phyloP scores from a whole-genome alignment of 2,329 filamentous ascomycete genomes.

The Phyllosticta capitalensis region DNA sequence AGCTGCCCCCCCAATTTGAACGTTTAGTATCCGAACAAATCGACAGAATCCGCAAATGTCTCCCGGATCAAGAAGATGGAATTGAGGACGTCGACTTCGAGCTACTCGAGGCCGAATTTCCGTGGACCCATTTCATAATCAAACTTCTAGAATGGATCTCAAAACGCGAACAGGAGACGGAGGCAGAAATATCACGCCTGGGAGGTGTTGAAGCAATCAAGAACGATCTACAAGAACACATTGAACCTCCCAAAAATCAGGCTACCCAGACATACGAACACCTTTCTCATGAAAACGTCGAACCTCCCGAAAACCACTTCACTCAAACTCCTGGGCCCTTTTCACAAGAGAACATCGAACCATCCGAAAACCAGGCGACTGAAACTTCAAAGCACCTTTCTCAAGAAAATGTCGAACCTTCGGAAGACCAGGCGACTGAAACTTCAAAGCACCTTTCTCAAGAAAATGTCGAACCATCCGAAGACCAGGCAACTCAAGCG shows the following conservation, averaged over 20 bases:
- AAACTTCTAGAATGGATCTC: conserved; percentile 39
- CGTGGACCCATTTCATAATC: conserved; percentile 41
- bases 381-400: no score
- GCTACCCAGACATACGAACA: background rate
- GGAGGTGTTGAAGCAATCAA: conserved; percentile 35
- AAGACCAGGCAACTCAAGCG: background rate
- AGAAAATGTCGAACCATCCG: background rate
- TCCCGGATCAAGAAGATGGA: conserved; percentile 27
- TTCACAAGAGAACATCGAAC: no score
- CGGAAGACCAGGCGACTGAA: no score
- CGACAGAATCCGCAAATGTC: conserved; percentile 26
- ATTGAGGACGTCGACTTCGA: conserved; percentile 31
- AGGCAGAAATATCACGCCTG: conserved; percentile 29
- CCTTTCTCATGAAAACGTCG: no score
- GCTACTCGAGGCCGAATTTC: conserved; percentile 35
- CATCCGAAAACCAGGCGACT: no score
- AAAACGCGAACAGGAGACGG: conserved; percentile 36
- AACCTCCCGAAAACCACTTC: no score
- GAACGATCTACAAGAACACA: background rate
- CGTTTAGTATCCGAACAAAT: conserved; percentile 30
- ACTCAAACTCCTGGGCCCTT: no score
- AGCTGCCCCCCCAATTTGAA: conserved; percentile 28
- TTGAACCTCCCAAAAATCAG: background rate
- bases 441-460: no score
- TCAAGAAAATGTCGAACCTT: no score